These are phyloP conservation scores for Diplodia corticola DNA, from an alignment of 2,329 filamentous ascomycete species.

Conservation along the genomic window DNA sequence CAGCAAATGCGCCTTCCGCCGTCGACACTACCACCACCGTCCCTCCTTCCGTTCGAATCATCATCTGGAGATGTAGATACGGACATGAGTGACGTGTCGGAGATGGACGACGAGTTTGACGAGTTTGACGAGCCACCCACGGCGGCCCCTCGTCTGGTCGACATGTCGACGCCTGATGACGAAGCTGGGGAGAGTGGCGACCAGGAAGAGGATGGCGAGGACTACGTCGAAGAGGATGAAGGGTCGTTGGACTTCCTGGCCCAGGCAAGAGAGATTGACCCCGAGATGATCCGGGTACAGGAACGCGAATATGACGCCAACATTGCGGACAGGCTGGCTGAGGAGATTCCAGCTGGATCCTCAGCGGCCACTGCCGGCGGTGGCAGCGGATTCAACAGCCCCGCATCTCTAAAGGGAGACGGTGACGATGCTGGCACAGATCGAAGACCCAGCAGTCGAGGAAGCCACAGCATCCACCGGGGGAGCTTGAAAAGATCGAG, in stretches of 20 bases:
- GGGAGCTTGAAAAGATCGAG: slow-evolving; percentile 24
- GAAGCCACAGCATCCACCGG: slow-evolving; percentile 24
- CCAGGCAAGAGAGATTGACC: slow-evolving; percentile 46
- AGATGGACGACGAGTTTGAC: slow-evolving; percentile 36
- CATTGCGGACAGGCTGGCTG: slow-evolving; percentile 49
- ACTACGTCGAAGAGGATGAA: slow-evolving; percentile 37
- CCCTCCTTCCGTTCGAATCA: slow-evolving; percentile 44
- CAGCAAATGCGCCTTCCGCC: slow-evolving; percentile 62
- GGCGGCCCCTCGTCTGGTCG: slow-evolving; percentile 31
- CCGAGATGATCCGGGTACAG: slow-evolving; percentile 40
- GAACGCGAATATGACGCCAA: slow-evolving; percentile 51
- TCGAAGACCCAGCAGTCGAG: slow-evolving; percentile 3
- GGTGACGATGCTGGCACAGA: not conserved
- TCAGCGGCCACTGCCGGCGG: slow-evolving; percentile 51
- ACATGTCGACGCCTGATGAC: not conserved
- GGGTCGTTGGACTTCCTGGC: slow-evolving; percentile 49
- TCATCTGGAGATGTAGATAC: slow-evolving; percentile 39
- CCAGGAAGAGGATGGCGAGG: slow-evolving; percentile 34
- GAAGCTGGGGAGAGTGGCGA: slow-evolving; percentile 24
- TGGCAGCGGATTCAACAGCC: slow-evolving; percentile 50
- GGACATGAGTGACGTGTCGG: slow-evolving; percentile 34
- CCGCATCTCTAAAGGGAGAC: slow-evolving; percentile 25
- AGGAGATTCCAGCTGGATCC: slow-evolving; percentile 51
- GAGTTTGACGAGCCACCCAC: slow-evolving; percentile 22
- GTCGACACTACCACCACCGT: slow-evolving; percentile 47